Percentiles rank a stretch among this genome's conserved stretches.
phyloP scores from a whole-genome alignment of 2,329 filamentous ascomycete genomes.

The Beauveria bassiana region DNA sequence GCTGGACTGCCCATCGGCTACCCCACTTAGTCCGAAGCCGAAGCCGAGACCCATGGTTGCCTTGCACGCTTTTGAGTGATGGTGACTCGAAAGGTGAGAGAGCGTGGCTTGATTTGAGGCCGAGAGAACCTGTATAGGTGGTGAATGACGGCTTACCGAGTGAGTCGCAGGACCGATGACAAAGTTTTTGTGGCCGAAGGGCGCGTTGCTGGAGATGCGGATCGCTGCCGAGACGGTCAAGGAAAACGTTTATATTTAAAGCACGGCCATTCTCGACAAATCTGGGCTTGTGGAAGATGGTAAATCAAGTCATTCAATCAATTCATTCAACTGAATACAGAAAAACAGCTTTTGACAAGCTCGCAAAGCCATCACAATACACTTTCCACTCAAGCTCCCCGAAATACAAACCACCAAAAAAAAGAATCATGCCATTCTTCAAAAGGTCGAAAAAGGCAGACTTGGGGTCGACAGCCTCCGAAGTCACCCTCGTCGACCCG shows the following conservation, averaged over 20 bases:
- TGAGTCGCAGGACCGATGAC: neutral
- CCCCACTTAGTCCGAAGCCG: conserved; percentile 8
- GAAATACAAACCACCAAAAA: neutral
- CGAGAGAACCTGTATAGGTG: neutral
- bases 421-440: neutral
- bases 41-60: neutral
- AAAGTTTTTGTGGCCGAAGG: neutral
- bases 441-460: neutral
- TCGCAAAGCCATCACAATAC: neutral
- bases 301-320: neutral
- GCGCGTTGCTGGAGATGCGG: neutral
- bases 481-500: conserved; percentile 6
- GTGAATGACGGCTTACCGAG: neutral
- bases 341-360: neutral
- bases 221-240: neutral
- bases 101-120: neutral
- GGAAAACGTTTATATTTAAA: neutral
- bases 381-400: neutral
- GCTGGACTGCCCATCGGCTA: neutral
- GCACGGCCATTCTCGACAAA: neutral
- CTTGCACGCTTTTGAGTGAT: neutral
- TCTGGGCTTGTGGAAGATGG: neutral
- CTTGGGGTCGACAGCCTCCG: neutral
- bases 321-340: neutral
- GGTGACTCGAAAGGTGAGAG: neutral